Evolutionary conservation across 106 monocot species (phyloP).

Genomic region (Posidonia australis): DNA sequence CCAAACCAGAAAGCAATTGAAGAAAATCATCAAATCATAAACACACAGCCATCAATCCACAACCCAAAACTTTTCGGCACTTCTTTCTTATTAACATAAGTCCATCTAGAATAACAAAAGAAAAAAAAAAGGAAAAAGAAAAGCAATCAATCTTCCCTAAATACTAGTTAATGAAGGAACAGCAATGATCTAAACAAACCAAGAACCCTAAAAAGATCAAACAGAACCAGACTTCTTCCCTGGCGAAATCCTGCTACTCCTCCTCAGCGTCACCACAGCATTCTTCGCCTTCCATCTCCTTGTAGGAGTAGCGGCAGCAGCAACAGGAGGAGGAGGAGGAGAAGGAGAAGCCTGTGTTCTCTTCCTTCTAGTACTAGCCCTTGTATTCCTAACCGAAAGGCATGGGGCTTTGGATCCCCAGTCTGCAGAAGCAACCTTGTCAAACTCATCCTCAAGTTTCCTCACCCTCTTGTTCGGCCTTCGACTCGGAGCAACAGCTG

Average conservation of each 20-base stretch:
- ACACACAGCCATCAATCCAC: too few species aligned
- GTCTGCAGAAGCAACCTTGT: conserved; percentile 17
- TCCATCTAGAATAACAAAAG: neutral
- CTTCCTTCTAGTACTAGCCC: neutral
- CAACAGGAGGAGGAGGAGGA: neutral
- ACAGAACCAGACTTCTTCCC: neutral
- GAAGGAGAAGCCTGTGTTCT: neutral
- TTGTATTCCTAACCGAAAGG: neutral
- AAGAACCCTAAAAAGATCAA: too few species aligned
- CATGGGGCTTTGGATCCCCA: neutral
- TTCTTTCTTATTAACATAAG: too few species aligned
- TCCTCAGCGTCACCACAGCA: neutral
- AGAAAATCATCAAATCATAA: too few species aligned
- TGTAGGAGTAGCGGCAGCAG: neutral
- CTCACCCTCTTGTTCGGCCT: conserved; percentile 26
- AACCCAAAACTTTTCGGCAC: too few species aligned
- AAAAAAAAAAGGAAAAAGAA: neutral
- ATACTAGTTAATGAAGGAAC: too few species aligned
- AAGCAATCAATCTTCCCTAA: neutral
- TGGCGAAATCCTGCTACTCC: conserved; percentile 3
- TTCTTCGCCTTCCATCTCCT: too few species aligned
- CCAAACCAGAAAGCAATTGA: too few species aligned
- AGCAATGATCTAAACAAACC: too few species aligned
- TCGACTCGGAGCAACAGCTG: neutral
- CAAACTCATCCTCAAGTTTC: conserved; percentile 45